Conservation (phyloP, 2,329 filamentous ascomycete genomes). For the Calycina herbarum region DNA sequence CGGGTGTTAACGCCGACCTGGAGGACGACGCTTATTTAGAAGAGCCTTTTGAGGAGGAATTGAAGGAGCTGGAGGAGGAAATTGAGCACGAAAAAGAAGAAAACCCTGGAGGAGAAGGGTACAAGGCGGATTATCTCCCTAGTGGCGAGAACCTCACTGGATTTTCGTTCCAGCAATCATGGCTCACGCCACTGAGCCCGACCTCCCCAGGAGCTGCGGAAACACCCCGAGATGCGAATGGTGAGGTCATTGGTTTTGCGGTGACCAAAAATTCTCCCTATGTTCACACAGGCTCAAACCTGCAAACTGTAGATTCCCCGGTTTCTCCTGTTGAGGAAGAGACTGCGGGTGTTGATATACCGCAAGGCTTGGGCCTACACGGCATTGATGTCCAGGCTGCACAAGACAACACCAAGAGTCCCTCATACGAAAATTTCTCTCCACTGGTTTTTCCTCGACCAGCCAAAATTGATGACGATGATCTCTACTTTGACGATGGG, state of each 20-base stretch:
- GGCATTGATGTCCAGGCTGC: conserved; percentile 17
- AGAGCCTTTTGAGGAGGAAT: conserved; percentile 24
- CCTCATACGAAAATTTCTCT: conserved; percentile 15
- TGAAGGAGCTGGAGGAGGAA: conserved; percentile 30
- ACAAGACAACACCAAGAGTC: not conserved
- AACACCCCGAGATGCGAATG: conserved; percentile 57
- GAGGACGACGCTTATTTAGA: conserved; percentile 26
- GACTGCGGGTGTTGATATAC: not conserved
- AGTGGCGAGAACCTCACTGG: conserved; percentile 26
- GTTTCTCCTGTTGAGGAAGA: conserved; percentile 20
- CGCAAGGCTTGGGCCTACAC: conserved; percentile 31
- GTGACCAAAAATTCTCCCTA: conserved; percentile 36
- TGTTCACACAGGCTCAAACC: conserved; percentile 13
- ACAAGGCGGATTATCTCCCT: conserved; percentile 21
- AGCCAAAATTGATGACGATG: conserved; percentile 49
- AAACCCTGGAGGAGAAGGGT: conserved; percentile 40
- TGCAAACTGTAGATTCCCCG: conserved; percentile 18
- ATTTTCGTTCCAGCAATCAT: conserved; percentile 43
- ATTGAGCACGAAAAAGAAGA: conserved; percentile 22
- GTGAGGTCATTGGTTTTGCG: conserved; percentile 58
- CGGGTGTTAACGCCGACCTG: conserved; percentile 53
- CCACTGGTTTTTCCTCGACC: conserved; percentile 19
- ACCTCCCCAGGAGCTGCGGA: conserved; percentile 46
- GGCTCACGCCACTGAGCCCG: conserved; percentile 55
- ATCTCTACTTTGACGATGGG: conserved; percentile 71